Conservation (phyloP, 1,139 yeast species). For the Magnusiomyces ingens region DNA sequence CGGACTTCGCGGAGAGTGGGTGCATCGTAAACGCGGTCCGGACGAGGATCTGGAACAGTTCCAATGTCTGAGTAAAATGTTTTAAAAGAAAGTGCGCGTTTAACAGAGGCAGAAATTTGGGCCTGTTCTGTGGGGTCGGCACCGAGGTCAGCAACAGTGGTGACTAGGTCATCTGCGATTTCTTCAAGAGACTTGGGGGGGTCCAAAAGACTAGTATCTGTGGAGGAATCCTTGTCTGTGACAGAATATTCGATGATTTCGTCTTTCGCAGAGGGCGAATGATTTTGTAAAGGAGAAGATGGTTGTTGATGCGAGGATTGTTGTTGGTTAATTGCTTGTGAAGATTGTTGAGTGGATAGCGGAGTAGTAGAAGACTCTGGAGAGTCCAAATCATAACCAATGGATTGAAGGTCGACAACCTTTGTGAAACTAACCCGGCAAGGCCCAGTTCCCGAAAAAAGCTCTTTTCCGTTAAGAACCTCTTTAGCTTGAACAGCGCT, state of each 20-base stretch:
- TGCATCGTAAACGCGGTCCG: slow-evolving; percentile 68
- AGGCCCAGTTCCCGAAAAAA: slow-evolving; percentile 58
- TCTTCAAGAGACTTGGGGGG: slow-evolving; percentile 26
- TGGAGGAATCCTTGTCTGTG: slow-evolving; percentile 17
- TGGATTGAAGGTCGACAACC: slow-evolving; percentile 18
- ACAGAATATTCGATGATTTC: slow-evolving; percentile 17
- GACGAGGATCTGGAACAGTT: slow-evolving; percentile 32
- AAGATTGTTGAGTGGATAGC: background rate
- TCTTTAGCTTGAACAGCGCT: slow-evolving; percentile 74
- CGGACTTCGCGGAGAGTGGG: slow-evolving; percentile 63
- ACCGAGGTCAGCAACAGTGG: slow-evolving; percentile 30
- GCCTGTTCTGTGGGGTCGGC: slow-evolving; percentile 25
- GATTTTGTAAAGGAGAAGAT: background rate
- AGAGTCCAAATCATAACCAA: slow-evolving; percentile 2
- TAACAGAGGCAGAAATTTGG: slow-evolving; percentile 21
- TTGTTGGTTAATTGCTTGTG: background rate
- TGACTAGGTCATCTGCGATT: slow-evolving; percentile 25
- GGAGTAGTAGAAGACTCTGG: background rate
- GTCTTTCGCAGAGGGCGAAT: background rate
- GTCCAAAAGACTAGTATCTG: slow-evolving; percentile 20
- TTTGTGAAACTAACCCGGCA: slow-evolving; percentile 38
- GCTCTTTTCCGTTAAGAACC: slow-evolving; percentile 70
- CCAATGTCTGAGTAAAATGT: slow-evolving; percentile 26
- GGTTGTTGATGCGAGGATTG: background rate
- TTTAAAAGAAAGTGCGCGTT: slow-evolving; percentile 27